These are phyloP conservation scores for Skeletonema marinoi DNA, from an alignment of 108 stramenopile species.

Conservation along the genomic window DNA sequence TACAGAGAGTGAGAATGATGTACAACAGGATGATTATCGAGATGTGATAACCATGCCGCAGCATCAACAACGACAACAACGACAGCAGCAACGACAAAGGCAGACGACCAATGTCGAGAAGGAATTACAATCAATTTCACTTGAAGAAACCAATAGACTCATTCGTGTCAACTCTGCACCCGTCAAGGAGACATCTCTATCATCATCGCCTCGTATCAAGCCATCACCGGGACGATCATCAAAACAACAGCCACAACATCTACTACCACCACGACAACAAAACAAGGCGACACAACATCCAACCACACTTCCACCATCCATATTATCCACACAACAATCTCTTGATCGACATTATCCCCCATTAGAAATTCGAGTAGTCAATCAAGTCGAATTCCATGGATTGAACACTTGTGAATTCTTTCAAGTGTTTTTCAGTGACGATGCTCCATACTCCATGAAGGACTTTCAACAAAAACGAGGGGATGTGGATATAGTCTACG, in stretches of 20 bases:
- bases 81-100: neutral
- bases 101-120: neutral
- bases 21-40: neutral
- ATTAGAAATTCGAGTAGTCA: slow-evolving; percentile 50
- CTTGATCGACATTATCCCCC: slow-evolving; percentile 51
- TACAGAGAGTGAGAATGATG: neutral
- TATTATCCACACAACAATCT: neutral
- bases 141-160: neutral
- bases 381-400: slow-evolving; percentile 55
- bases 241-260: neutral
- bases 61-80: neutral
- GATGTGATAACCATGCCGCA: neutral
- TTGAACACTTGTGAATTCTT: slow-evolving; percentile 73
- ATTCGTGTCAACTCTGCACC: neutral
- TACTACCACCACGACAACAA: neutral
- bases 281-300: neutral
- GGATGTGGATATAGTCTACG: slow-evolving; percentile 75
- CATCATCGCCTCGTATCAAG: neutral
- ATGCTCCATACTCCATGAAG: slow-evolving; percentile 76
- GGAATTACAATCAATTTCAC: neutral
- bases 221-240: neutral
- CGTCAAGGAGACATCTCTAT: neutral
- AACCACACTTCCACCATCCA: neutral
- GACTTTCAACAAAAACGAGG: slow-evolving; percentile 75
- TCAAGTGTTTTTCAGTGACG: slow-evolving; percentile 76